Conservation (phyloP, 208 protist genomes). For the Wallacemonas sp. region DNA sequence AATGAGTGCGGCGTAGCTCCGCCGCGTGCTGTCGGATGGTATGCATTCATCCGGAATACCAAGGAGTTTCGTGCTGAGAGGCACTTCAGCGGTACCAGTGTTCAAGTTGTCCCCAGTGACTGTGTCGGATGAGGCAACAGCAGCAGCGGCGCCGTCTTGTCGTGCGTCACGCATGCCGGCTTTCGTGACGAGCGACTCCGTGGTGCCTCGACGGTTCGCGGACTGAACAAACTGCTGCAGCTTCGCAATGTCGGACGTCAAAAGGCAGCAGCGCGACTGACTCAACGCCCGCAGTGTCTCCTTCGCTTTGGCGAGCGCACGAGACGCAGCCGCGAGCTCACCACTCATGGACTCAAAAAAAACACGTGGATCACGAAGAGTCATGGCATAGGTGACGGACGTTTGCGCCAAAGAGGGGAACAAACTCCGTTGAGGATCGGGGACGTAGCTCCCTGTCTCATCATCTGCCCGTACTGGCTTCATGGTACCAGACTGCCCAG, state of each 20-base stretch:
- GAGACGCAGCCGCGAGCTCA: constrained; percentile 26
- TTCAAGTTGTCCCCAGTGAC: background rate
- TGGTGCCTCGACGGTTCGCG: constrained; percentile 22
- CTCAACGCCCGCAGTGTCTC: constrained; percentile 40
- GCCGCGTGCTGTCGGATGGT: constrained; percentile 32
- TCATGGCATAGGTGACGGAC: constrained; percentile 19
- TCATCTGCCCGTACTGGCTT: background rate
- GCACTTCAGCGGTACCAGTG: background rate
- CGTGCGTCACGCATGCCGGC: constrained; percentile 26
- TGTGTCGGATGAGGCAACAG: background rate
- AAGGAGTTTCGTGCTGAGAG: constrained; percentile 19
- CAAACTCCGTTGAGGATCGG: background rate
- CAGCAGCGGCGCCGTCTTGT: background rate
- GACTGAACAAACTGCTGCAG: constrained; percentile 35
- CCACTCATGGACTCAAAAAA: constrained; percentile 35
- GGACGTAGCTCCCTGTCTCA: background rate
- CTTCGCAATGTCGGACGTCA: constrained; percentile 41
- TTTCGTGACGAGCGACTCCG: constrained; percentile 26
- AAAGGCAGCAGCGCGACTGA: constrained; percentile 39
- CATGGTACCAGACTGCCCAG: background rate
- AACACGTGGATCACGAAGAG: constrained; percentile 28
- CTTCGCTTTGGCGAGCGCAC: constrained; percentile 28
- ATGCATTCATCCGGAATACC: constrained; percentile 24
- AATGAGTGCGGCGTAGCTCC: constrained; percentile 63
- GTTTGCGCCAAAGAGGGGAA: constrained; percentile 3